Percentiles rank a stretch among this genome's conserved stretches.
Conservation (phyloP, 768 basidiomycete genomes). For the Serendipita sp. region DNA sequence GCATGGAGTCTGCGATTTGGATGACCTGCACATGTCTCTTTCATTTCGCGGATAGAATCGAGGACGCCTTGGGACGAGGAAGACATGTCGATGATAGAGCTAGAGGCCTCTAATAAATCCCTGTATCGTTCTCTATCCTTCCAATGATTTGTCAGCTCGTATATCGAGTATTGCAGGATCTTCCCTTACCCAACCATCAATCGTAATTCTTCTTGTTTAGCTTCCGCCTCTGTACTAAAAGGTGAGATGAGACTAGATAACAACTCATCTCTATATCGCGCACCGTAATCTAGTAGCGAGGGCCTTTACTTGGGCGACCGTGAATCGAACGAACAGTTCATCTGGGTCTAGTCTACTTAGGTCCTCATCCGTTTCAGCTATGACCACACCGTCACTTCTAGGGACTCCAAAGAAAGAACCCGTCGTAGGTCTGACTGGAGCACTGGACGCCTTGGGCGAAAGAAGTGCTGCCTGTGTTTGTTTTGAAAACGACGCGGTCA, state of each 20-base stretch:
- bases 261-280: neutral
- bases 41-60: constrained; percentile 46
- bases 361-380: constrained; percentile 10
- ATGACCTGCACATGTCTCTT: constrained; percentile 18
- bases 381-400: neutral
- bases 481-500: neutral
- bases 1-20: constrained; percentile 9
- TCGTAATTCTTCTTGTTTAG: constrained; percentile 73
- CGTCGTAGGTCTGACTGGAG: neutral
- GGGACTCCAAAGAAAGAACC: neutral
- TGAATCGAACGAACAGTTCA: constrained; percentile 52
- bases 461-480: neutral
- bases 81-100: constrained; percentile 66
- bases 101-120: constrained; percentile 70
- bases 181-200: constrained; percentile 80
- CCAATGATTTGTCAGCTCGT: constrained; percentile 26
- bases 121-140: constrained; percentile 78
- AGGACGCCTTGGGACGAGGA: constrained; percentile 49
- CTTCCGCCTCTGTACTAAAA: constrained; percentile 59
- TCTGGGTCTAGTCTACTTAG: constrained; percentile 38
- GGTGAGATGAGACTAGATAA: constrained; percentile 7
- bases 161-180: neutral
- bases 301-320: constrained; percentile 53
- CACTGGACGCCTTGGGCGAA: constrained; percentile 1
- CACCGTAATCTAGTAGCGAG: constrained; percentile 57